Evolutionary conservation across 139 green algal species (phyloP).

Genomic region (Yamagishiella unicocca): DNA sequence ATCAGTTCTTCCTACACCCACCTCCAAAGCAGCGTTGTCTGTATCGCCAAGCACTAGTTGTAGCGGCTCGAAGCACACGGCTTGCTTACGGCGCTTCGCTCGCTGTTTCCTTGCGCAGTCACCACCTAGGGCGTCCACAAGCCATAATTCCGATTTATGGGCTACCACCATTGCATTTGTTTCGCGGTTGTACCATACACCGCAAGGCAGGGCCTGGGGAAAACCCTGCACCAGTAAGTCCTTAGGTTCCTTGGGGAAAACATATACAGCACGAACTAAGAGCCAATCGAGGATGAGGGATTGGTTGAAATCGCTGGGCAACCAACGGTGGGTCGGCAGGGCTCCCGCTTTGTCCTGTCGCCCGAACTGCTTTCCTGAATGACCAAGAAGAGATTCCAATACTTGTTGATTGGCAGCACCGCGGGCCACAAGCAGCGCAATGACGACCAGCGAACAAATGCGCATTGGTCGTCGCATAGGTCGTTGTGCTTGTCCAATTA

Average conservation of each 20-base stretch:
- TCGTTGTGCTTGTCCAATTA: too few species aligned
- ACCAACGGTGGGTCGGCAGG: not conserved
- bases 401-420: not conserved
- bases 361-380: not conserved
- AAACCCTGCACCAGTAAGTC: too few species aligned
- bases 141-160: not conserved
- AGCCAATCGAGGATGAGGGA: conserved; percentile 9
- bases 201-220: not conserved
- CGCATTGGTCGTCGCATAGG: too few species aligned
- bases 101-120: not conserved
- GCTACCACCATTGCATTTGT: not conserved
- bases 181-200: not conserved
- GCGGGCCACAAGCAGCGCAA: not conserved
- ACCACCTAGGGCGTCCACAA: not conserved
- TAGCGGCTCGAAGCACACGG: conserved; percentile 9
- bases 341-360: not conserved
- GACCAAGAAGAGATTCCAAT: conserved; percentile 3
- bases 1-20: too few species aligned
- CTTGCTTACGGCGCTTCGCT: not conserved
- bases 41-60: not conserved
- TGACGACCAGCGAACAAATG: too few species aligned
- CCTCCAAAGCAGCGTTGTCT: not conserved
- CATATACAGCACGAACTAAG: not conserved
- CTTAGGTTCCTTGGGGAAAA: not conserved
- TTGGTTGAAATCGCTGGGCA: not conserved